A percentile compares a stretch with the other conserved stretches of the same genome.
Conservation (phyloP, 1,284 basidiomycete genomes). For the Puccinia coronata region DNA sequence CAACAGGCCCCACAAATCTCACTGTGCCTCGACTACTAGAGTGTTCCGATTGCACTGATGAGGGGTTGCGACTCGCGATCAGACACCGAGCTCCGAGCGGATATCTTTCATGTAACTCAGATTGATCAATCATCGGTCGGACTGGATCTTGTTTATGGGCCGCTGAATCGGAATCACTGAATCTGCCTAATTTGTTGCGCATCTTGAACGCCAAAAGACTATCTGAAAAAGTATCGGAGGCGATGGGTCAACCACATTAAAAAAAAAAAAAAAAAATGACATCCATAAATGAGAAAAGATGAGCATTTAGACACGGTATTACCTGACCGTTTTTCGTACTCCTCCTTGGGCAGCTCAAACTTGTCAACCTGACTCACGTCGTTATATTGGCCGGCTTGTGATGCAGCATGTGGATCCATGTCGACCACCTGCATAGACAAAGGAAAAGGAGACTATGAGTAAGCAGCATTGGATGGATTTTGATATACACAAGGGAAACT, state of each 20-base stretch:
- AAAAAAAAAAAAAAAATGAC: too few species aligned
- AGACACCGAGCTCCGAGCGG: constrained; percentile 75
- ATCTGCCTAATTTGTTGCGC: constrained; percentile 82
- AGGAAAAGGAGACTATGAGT: background rate
- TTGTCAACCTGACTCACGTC: constrained; percentile 87
- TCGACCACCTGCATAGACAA: background rate
- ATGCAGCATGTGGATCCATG: constrained; percentile 7
- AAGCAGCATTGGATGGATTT: too few species aligned
- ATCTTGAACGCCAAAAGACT: constrained; percentile 89
- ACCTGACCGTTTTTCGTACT: constrained; percentile 80
- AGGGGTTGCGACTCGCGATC: constrained; percentile 62
- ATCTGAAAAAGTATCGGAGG: constrained; percentile 63
- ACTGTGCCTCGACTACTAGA: constrained; percentile 68
- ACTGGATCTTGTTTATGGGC: background rate
- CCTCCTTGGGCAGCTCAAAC: constrained; percentile 81
- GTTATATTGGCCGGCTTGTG: constrained; percentile 67
- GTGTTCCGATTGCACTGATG: constrained; percentile 62
- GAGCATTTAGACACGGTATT: too few species aligned
- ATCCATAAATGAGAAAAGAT: too few species aligned
- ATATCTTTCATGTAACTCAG: constrained; percentile 51
- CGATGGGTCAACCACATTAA: constrained; percentile 52
- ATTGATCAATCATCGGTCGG: background rate
- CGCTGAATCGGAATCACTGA: constrained; percentile 62
- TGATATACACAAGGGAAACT: background rate
- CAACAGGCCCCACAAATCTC: constrained; percentile 76